A percentile compares a stretch with the other conserved stretches of the same genome.
Evolutionary conservation across 192 early-diverging fungal genomes (phyloP).

Genomic region (Backusella macrospora): DNA sequence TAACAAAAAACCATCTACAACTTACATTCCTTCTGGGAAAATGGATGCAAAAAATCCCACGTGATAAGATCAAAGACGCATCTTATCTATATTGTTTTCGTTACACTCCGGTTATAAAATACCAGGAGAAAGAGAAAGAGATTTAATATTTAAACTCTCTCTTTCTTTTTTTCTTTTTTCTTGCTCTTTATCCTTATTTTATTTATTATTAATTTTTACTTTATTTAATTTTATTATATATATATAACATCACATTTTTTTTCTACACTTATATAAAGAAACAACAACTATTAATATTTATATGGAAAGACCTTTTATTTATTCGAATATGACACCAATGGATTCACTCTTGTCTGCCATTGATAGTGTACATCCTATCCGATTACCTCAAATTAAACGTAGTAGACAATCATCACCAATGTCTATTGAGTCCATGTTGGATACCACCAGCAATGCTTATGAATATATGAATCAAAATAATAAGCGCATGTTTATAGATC

Average conservation of each 20-base stretch:
- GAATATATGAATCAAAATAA: constrained; percentile 1
- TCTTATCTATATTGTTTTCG: constrained; percentile 25
- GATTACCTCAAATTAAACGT: constrained; percentile 12
- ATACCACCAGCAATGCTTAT: neutral
- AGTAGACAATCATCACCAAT: constrained; percentile 24
- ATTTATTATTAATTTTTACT: neutral
- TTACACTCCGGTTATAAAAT: constrained; percentile 21
- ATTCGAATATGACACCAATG: constrained; percentile 34
- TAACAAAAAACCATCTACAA: neutral
- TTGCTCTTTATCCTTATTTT: constrained; percentile 1
- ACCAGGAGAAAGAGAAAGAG: neutral
- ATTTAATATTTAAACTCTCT: neutral
- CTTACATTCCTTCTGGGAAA: constrained; percentile 1
- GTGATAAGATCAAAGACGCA: constrained; percentile 30
- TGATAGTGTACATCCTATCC: constrained; percentile 33
- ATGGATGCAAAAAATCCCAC: constrained; percentile 6
- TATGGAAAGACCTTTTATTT: neutral
- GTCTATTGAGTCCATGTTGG: constrained; percentile 39
- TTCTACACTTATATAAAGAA: constrained; percentile 4
- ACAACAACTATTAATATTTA: constrained; percentile 16
- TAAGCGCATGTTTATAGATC: neutral
- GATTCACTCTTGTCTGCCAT: constrained; percentile 37
- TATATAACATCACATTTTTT: neutral
- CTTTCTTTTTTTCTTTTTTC: neutral
- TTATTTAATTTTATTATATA: neutral